Base-by-base conservation (phyloP, 2,329 filamentous ascomycete species). In the Ambrosiella xylebori region DNA sequence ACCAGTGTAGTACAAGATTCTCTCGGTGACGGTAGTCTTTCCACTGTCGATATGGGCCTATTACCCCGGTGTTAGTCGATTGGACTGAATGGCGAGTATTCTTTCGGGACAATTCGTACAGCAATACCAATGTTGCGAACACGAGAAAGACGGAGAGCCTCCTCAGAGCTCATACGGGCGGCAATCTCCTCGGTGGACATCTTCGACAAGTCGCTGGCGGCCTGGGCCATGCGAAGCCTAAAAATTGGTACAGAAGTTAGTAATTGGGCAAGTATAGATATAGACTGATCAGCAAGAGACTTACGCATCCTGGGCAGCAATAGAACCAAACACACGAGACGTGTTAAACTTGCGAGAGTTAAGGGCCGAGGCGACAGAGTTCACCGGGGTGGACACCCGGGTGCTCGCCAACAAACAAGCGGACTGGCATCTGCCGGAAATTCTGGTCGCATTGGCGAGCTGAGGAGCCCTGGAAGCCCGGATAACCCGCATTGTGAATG, bases 71-170 rank as follows among this genome's bases (percentile, higher is more conserved):
- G 17, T 37, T 58, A 40, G 61, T 54, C 47, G 27, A 51, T 58
- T 19, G 13, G 17, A 52, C 13, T 13, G 37, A 40, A 27, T 15
- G 54, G 54, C 27, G 39, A 38, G n/a, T 39, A 3, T 38, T 12
- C 38, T 39, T 8, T 50, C 38, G n/a, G 11, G 57, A 57, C 51
- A 15, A 59, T 61, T 71, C 79, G 60, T 81, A 89, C 86, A 66
- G 93, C 93, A 74, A 98, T 98, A 73, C 93, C 93, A 71, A 98
- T 98, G 70, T 98, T 98, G 63, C 93, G 82, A 60, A 97, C 86
- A 72, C 79, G 82, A 56, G 85, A 81, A 63, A 98, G 72, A 62
- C 91, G 81, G 62, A 82, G 77, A 59, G 81, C 82, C 72, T 98
- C 93, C 61, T 83, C 79, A 38, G 87, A 81, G 64, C 83, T 81